A percentile compares a stretch with the other conserved stretches of the same genome.
phyloP scores from a whole-genome alignment of 495 filamentous ascomycete species.

The Penicillium arizonense region DNA sequence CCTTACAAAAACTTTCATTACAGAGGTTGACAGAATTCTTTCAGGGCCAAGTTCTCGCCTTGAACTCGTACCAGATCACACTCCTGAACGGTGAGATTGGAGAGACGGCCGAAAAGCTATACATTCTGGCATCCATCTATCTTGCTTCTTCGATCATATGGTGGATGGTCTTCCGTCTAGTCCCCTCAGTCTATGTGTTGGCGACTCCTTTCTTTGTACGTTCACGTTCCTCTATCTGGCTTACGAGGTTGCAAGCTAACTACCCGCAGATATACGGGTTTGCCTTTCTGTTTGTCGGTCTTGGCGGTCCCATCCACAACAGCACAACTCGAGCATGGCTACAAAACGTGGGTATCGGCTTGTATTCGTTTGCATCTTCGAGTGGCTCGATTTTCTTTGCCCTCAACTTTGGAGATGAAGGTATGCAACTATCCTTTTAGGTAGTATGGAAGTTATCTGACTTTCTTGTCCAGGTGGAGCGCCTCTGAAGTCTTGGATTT shows the following conservation, averaged over 20 bases:
- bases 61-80: conserved; percentile 72
- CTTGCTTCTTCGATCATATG: conserved; percentile 59
- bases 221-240: conserved; percentile 7
- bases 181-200: conserved; percentile 62
- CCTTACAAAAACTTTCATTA: not conserved
- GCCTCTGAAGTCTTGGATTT: conserved; percentile 60
- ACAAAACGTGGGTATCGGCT: conserved; percentile 44
- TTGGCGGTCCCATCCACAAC: conserved; percentile 51
- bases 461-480: conserved; percentile 40
- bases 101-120: conserved; percentile 61
- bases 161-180: conserved; percentile 62
- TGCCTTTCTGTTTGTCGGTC: conserved; percentile 64
- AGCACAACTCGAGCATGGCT: conserved; percentile 43
- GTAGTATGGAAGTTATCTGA: conserved; percentile 7
- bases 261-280: conserved; percentile 47
- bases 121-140: conserved; percentile 64
- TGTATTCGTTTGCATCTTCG: conserved; percentile 48
- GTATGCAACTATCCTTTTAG: not conserved
- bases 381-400: conserved; percentile 51
- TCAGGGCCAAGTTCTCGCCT: conserved; percentile 65
- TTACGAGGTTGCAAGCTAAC: not conserved
- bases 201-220: conserved; percentile 51
- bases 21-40: not conserved
- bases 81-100: conserved; percentile 63
- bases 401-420: conserved; percentile 54